phyloP scores from a whole-genome alignment of 345 rosid species.

The Linum trigynum region DNA sequence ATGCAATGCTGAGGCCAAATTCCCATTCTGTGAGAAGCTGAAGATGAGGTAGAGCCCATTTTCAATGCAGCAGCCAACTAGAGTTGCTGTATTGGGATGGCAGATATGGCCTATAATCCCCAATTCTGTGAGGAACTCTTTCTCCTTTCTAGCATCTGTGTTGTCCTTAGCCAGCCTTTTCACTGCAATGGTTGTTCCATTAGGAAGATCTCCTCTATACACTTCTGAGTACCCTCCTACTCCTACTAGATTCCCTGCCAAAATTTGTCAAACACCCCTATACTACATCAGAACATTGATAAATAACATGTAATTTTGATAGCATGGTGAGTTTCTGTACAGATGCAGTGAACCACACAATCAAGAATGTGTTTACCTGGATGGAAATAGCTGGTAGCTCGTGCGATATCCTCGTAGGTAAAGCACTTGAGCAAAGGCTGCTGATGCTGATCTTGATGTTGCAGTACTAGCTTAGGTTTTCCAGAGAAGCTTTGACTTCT shows the following conservation, averaged over 20 bases:
- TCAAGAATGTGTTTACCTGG: conserved; percentile 30
- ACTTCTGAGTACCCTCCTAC: conserved; percentile 90
- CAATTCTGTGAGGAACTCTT: conserved; percentile 74
- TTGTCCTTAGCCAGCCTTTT: conserved; percentile 73
- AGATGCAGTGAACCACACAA: no score
- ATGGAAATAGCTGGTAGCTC: conserved; percentile 61
- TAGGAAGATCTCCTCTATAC: conserved; percentile 69
- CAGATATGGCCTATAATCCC: conserved; percentile 73
- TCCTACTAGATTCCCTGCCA: conserved; percentile 60
- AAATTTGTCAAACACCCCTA: background rate
- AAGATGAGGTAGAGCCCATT: conserved; percentile 78
- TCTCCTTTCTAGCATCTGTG: conserved; percentile 67
- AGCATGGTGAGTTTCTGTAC: no score
- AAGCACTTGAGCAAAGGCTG: conserved; percentile 58
- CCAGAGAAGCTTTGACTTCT: conserved; percentile 23
- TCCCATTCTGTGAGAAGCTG: conserved; percentile 72
- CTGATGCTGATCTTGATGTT: conserved; percentile 14
- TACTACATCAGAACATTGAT: background rate
- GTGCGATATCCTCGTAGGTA: conserved; percentile 59
- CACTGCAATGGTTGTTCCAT: conserved; percentile 68
- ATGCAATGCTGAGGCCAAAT: conserved; percentile 63
- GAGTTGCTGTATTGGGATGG: conserved; percentile 72
- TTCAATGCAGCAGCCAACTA: conserved; percentile 83
- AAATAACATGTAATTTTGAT: background rate
- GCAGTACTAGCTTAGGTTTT: background rate